Conservation (phyloP, 768 basidiomycete species). For the Tylopilus felleus region DNA sequence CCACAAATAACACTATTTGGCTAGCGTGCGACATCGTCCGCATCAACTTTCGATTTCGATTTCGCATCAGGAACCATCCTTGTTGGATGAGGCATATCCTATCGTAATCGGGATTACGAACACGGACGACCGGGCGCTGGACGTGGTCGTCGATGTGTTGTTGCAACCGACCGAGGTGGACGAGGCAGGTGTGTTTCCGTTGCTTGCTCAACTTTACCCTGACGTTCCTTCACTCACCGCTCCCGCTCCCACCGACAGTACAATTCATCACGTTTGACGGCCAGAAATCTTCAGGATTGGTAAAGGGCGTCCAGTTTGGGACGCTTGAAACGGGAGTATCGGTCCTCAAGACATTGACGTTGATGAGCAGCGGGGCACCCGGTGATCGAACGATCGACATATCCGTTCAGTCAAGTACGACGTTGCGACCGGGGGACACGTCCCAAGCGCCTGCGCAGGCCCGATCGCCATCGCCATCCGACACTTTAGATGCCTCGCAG, state of each 20-base stretch:
- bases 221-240: too few relatives aligned
- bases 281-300: slow-evolving; percentile 63
- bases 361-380: slow-evolving; percentile 57
- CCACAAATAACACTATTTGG: slow-evolving; percentile 1
- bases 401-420: slow-evolving; percentile 63
- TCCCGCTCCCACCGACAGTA: slow-evolving; percentile 34
- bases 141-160: slow-evolving; percentile 68
- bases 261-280: slow-evolving; percentile 61
- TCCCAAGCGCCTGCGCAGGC: slow-evolving; percentile 1
- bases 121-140: slow-evolving; percentile 63
- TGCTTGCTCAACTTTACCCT: background rate
- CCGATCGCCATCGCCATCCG: slow-evolving; percentile 4
- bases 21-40: slow-evolving; percentile 59
- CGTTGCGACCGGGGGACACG: background rate
- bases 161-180: slow-evolving; percentile 80
- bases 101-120: slow-evolving; percentile 71
- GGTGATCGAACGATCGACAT: slow-evolving; percentile 79
- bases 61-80: slow-evolving; percentile 63
- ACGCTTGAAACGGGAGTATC: slow-evolving; percentile 54
- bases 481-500: background rate
- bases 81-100: slow-evolving; percentile 77
- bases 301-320: slow-evolving; percentile 73
- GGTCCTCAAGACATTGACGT: slow-evolving; percentile 57
- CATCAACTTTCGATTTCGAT: slow-evolving; percentile 57
- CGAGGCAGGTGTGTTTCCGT: slow-evolving; percentile 52